These are phyloP conservation scores for Puccinia novopanici DNA, from an alignment of 1,284 basidiomycete species.

Conservation along the genomic window DNA sequence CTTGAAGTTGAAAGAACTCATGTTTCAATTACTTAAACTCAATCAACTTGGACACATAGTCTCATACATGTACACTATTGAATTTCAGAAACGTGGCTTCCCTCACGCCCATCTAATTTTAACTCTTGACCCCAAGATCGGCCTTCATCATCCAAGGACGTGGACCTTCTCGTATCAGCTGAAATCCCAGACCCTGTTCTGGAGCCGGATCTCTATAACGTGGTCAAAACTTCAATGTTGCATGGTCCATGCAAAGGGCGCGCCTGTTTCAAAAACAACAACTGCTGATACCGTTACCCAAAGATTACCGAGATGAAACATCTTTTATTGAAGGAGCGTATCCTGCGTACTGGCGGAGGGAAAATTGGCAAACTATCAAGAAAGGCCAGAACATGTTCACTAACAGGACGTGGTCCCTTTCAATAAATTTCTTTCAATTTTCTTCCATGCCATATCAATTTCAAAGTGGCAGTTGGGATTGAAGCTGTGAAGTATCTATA, in stretches of 20 bases:
- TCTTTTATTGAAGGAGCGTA: too few relatives aligned
- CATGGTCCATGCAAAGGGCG: background rate
- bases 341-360: background rate
- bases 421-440: background rate
- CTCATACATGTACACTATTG: conserved; percentile 23
- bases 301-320: background rate
- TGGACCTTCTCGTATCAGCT: background rate
- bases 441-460: conserved; percentile 30
- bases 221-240: too few relatives aligned
- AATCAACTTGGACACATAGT: background rate
- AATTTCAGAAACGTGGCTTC: too few relatives aligned
- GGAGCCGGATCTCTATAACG: background rate
- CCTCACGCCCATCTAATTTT: conserved; percentile 6
- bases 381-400: conserved; percentile 14
- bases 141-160: background rate
- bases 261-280: background rate
- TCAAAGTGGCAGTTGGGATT: background rate
- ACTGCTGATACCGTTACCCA: background rate
- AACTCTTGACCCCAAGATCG: background rate
- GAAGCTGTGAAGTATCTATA: too few relatives aligned
- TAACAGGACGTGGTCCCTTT: too few relatives aligned
- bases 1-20: conserved; percentile 4
- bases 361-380: background rate
- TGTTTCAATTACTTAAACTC: background rate
- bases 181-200: background rate